A percentile compares a stretch with the other conserved stretches of the same genome.
Conservation (phyloP, 148 eudicot genomes). For the Salicornia ramosissima region DNA sequence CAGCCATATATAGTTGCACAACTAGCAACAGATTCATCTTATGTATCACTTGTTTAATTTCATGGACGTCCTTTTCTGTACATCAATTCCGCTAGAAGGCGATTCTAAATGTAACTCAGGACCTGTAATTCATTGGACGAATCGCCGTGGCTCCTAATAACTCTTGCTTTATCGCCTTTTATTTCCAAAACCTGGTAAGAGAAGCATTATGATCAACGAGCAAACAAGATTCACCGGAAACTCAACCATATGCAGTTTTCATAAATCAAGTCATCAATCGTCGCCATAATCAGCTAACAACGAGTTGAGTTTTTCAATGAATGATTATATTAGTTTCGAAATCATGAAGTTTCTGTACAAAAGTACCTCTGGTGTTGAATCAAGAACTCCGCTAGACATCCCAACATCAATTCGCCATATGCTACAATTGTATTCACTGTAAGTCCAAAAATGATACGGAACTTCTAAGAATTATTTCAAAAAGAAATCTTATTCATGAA, state of each 20-base stretch:
- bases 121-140: conserved; percentile 48
- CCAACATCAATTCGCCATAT: conserved; percentile 99
- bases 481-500: neutral
- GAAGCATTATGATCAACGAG: neutral
- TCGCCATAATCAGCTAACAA: neutral
- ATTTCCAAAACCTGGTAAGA: conserved; percentile 75
- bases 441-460: conserved; percentile 3
- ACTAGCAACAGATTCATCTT: neutral
- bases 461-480: neutral
- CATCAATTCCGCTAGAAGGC: neutral
- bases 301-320: neutral
- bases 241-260: neutral
- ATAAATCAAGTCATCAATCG: neutral
- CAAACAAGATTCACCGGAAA: neutral
- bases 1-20: neutral
- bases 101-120: conserved; percentile 51
- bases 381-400: conserved; percentile 95
- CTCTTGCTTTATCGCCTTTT: conserved; percentile 57
- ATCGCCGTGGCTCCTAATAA: conserved; percentile 56
- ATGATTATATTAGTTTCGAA: no score
- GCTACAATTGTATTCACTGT: conserved; percentile 77
- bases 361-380: conserved; percentile 87
- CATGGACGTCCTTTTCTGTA: neutral
- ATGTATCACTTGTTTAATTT: neutral
- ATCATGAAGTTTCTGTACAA: neutral